Evolutionary conservation across 176 grass and related monocot species (phyloP).

Genomic region (Oryza nivara): DNA sequence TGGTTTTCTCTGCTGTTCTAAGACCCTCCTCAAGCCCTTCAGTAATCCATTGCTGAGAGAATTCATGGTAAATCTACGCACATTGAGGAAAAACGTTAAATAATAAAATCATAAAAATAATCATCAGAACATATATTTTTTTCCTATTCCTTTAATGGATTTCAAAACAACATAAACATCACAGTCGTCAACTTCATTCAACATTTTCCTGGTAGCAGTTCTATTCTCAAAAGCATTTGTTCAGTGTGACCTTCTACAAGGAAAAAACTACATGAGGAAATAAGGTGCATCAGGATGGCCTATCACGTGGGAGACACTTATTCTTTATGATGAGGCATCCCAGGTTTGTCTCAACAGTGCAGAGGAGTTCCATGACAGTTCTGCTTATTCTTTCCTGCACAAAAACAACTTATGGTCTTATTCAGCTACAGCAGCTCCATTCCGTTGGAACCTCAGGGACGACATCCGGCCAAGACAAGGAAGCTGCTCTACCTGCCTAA

Average conservation of each 20-base stretch:
- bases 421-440: too few relatives aligned
- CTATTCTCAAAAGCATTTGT: neutral
- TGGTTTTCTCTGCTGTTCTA: conserved; percentile 48
- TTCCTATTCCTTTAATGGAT: neutral
- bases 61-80: conserved; percentile 64
- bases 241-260: neutral
- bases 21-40: conserved; percentile 55
- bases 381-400: too few relatives aligned
- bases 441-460: too few relatives aligned
- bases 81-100: conserved; percentile 41
- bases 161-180: neutral
- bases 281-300: neutral
- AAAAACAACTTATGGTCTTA: too few relatives aligned
- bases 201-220: neutral
- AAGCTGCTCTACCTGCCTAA: neutral
- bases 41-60: conserved; percentile 50
- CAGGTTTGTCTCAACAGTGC: too few relatives aligned
- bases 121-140: neutral
- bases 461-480: too few relatives aligned
- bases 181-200: neutral
- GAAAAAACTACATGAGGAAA: conserved; percentile 1
- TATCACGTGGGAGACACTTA: neutral
- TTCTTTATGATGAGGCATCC: neutral
- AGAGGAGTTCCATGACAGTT: too few relatives aligned
- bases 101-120: conserved; percentile 19